These are phyloP conservation scores for Starmerella gropengiesseri DNA, from an alignment of 805 yeast genomes.

Conservation along the genomic window DNA sequence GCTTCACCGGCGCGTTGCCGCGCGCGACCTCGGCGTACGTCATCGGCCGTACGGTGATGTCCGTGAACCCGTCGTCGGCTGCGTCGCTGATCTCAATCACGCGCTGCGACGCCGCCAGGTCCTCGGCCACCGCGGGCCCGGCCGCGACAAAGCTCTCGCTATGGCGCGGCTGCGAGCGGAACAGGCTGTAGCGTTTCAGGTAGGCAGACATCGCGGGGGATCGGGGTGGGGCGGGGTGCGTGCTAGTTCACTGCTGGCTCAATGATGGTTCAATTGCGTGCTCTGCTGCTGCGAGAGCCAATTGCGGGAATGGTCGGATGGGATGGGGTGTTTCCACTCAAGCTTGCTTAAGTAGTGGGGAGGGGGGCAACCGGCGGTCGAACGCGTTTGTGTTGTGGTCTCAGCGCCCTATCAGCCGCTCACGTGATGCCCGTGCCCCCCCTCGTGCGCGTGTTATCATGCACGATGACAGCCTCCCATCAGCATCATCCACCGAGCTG, in stretches of 20 bases:
- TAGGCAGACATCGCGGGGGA: constrained; percentile 1
- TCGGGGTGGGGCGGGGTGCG: neutral
- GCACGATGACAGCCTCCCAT: constrained; percentile 7
- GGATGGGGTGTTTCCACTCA: neutral
- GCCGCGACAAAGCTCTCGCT: too few relatives aligned
- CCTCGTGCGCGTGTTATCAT: constrained; percentile 2
- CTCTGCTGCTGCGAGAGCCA: neutral
- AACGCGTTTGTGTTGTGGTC: constrained; percentile 6
- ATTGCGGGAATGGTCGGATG: neutral
- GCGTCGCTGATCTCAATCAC: constrained; percentile 21
- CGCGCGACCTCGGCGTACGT: constrained; percentile 43
- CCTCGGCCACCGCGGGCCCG: constrained; percentile 10
- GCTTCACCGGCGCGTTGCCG: constrained; percentile 5
- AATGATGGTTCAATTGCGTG: constrained; percentile 3
- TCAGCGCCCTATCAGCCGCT: constrained; percentile 1
- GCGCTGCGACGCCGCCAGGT: constrained; percentile 1
- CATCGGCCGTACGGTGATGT: constrained; percentile 37
- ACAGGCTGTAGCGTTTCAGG: constrained; percentile 12
- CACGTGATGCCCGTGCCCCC: neutral
- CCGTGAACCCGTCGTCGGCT: constrained; percentile 37
- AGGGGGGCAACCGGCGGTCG: neutral
- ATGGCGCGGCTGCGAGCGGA: constrained; percentile 6
- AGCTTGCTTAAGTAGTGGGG: constrained; percentile 1
- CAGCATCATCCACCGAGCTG: too few relatives aligned
- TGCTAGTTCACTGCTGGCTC: too few relatives aligned